A percentile compares a stretch with the other conserved stretches of the same genome.
These are phyloP conservation scores for Vigna radiata DNA, from an alignment of 306 rosid genomes.

Conservation along the genomic window DNA sequence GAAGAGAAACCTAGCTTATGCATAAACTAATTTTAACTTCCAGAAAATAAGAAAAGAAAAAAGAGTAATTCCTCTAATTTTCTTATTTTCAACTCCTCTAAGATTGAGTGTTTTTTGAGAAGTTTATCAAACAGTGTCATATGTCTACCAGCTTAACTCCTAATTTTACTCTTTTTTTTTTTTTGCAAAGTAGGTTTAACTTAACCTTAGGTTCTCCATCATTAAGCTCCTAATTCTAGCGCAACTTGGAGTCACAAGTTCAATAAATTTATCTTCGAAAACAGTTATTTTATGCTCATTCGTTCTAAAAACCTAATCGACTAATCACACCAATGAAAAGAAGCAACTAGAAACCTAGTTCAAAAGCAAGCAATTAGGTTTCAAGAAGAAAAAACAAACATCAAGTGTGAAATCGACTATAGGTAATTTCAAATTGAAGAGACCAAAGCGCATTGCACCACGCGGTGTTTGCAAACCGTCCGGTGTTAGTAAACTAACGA, in stretches of 20 bases:
- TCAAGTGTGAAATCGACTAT: slow-evolving; percentile 7
- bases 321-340: slow-evolving; percentile 9
- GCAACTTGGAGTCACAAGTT: slow-evolving; percentile 16
- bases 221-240: slow-evolving; percentile 29
- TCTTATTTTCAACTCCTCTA: neutral
- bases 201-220: slow-evolving; percentile 18
- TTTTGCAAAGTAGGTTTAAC: neutral
- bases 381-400: neutral
- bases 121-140: neutral
- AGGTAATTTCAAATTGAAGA: slow-evolving; percentile 10
- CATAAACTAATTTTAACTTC: neutral
- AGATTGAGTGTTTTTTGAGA: neutral
- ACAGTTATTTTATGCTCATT: neutral
- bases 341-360: slow-evolving; percentile 10
- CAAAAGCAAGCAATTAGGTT: slow-evolving; percentile 26
- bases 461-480: neutral
- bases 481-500: slow-evolving; percentile 6
- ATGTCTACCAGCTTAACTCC: slow-evolving; percentile 9
- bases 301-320: slow-evolving; percentile 10
- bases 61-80: neutral
- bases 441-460: neutral
- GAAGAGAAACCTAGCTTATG: neutral
- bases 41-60: no score
- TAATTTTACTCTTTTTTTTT: neutral
- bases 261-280: slow-evolving; percentile 26